phyloP scores from a whole-genome alignment of 768 basidiomycete genomes.

The Leccinum subgranulosum region DNA sequence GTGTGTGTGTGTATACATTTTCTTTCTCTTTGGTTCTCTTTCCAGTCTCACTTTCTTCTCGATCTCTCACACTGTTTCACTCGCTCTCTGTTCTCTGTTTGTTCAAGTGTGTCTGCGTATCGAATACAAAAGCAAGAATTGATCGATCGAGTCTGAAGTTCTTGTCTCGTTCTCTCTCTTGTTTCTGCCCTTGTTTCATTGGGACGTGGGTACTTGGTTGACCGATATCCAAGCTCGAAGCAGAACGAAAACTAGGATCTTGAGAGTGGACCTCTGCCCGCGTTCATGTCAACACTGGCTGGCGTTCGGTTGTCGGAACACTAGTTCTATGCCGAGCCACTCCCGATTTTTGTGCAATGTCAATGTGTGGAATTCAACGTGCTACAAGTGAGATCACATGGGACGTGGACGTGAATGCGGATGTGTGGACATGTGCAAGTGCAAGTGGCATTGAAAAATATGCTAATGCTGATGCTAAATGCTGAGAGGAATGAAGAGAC shows the following conservation, averaged over 20 bases:
- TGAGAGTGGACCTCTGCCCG: no score
- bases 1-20: neutral
- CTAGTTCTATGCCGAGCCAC: no score
- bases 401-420: neutral
- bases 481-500: neutral
- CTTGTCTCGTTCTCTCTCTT: neutral
- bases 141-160: neutral
- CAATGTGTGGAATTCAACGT: neutral
- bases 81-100: neutral
- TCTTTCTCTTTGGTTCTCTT: neutral
- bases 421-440: neutral
- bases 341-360: no score
- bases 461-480: neutral
- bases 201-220: no score
- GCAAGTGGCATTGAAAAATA: neutral
- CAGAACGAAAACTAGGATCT: no score
- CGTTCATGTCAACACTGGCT: no score
- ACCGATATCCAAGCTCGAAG: no score
- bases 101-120: neutral
- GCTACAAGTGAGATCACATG: neutral
- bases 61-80: neutral
- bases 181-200: neutral
- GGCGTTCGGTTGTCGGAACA: no score
- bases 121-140: neutral
- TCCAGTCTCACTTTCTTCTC: neutral